Conservation (phyloP, 2,329 filamentous ascomycete species). For the Nectriaceae sp. region DNA sequence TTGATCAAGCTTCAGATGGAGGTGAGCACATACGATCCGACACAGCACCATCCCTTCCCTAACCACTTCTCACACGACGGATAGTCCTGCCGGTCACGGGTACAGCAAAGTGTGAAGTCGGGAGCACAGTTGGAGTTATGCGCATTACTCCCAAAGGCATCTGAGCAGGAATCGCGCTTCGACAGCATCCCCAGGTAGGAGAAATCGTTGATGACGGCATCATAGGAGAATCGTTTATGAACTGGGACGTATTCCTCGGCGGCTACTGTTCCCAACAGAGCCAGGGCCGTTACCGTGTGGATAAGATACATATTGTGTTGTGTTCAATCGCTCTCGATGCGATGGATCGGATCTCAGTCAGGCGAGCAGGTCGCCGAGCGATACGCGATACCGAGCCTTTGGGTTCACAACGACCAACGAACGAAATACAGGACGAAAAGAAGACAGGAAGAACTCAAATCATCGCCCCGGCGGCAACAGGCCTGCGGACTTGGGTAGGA, state of each 20-base stretch:
- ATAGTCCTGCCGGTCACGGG: conserved; percentile 7
- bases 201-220: conserved; percentile 11
- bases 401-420: no score
- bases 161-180: conserved; percentile 15
- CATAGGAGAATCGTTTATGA: conserved; percentile 13
- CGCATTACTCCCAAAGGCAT: conserved; percentile 15
- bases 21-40: conserved; percentile 11
- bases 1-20: no score
- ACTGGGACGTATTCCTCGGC: conserved; percentile 8
- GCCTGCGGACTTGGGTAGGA: no score
- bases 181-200: conserved; percentile 17
- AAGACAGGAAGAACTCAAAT: no score
- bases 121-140: conserved; percentile 16
- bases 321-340: no score
- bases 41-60: conserved; percentile 19
- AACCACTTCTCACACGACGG: conserved; percentile 17
- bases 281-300: neutral
- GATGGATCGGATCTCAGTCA: no score
- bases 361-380: no score
- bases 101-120: conserved; percentile 17
- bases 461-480: no score
- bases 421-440: no score
- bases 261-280: conserved; percentile 3
- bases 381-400: no score
- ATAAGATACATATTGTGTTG: conserved; percentile 2